These are phyloP conservation scores for Colletotrichum salicis DNA, from an alignment of 2,329 filamentous ascomycete genomes.

Conservation along the genomic window DNA sequence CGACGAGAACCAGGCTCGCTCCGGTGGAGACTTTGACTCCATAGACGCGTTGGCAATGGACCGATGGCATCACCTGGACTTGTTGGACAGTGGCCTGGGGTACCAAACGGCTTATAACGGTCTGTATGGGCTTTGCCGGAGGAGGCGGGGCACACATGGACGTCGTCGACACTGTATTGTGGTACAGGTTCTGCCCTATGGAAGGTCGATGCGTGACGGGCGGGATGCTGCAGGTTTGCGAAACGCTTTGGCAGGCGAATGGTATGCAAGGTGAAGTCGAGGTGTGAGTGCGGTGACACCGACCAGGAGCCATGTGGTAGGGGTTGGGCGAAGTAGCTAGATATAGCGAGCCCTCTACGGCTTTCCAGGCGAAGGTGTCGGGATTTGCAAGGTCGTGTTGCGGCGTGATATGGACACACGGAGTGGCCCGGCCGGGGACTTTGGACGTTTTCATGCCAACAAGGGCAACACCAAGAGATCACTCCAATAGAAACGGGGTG, in stretches of 20 bases:
- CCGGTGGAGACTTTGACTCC: slow-evolving; percentile 55
- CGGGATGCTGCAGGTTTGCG: slow-evolving; percentile 35
- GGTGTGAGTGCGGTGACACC: slow-evolving; percentile 21
- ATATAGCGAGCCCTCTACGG: slow-evolving; percentile 27
- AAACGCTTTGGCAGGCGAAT: slow-evolving; percentile 27
- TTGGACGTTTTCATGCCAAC: slow-evolving; percentile 4
- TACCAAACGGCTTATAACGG: slow-evolving; percentile 47
- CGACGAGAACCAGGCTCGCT: slow-evolving; percentile 52
- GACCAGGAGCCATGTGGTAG: slow-evolving; percentile 22
- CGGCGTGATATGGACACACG: neutral
- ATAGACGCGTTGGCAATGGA: slow-evolving; percentile 54
- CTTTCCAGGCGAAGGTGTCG: neutral
- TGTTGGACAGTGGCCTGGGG: slow-evolving; percentile 46
- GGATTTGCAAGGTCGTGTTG: slow-evolving; percentile 2
- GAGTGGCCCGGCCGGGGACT: neutral
- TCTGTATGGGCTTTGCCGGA: slow-evolving; percentile 46
- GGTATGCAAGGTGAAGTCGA: slow-evolving; percentile 16
- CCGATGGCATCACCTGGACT: slow-evolving; percentile 48
- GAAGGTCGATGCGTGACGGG: slow-evolving; percentile 21
- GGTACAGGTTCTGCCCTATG: slow-evolving; percentile 25
- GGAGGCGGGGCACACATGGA: slow-evolving; percentile 45
- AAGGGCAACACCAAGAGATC: neutral
- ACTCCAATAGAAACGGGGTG: slow-evolving; percentile 16
- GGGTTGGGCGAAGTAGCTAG: slow-evolving; percentile 18
- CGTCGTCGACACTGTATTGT: slow-evolving; percentile 11